Evolutionary conservation across 2,329 filamentous ascomycete genomes (phyloP).

Genomic region (Penicillium sp.): DNA sequence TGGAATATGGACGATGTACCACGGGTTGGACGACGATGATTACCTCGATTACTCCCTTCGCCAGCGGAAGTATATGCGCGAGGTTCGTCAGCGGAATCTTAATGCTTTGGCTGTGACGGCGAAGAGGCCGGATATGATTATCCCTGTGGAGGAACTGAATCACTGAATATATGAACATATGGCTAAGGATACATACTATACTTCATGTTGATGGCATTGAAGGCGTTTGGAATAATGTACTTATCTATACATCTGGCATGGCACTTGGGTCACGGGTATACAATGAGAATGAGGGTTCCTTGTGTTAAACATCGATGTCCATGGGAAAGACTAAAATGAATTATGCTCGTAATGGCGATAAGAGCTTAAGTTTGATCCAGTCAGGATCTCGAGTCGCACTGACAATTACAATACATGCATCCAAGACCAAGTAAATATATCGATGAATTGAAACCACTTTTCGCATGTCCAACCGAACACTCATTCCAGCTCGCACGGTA

Average conservation of each 20-base stretch:
- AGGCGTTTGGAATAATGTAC: background rate
- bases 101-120: constrained; percentile 19
- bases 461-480: constrained; percentile 13
- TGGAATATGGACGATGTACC: constrained; percentile 18
- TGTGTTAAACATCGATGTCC: too few relatives aligned
- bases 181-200: background rate
- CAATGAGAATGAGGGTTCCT: background rate
- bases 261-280: too few relatives aligned
- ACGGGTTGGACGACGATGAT: constrained; percentile 16
- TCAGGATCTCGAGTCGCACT: background rate
- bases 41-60: constrained; percentile 17
- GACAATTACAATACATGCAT: constrained; percentile 10
- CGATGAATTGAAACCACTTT: constrained; percentile 8
- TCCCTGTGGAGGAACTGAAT: constrained; percentile 13
- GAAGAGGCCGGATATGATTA: constrained; percentile 17
- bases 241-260: too few relatives aligned
- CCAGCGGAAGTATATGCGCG: constrained; percentile 29
- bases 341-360: too few relatives aligned
- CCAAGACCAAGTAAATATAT: constrained; percentile 2
- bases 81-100: constrained; percentile 21
- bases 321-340: background rate
- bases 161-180: constrained; percentile 4
- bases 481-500: constrained; percentile 8
- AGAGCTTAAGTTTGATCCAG: too few relatives aligned
- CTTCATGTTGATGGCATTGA: background rate